Evolutionary conservation across 2,329 filamentous ascomycete genomes (phyloP).

Genomic region (Mycosphaerella arachidis): DNA sequence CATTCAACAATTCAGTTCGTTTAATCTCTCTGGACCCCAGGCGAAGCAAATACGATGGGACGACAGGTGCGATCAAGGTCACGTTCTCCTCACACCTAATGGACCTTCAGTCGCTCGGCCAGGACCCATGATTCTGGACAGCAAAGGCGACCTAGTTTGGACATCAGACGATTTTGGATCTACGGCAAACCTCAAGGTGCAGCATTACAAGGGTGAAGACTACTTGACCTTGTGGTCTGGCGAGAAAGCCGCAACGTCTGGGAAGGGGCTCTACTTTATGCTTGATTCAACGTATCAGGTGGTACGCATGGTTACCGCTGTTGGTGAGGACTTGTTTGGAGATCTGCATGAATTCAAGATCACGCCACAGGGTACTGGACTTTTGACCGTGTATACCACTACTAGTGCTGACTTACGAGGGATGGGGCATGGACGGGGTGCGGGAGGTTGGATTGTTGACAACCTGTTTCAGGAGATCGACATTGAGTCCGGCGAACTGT

Average conservation of each 20-base stretch:
- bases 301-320: slow-evolving; percentile 26
- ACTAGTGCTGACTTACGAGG: slow-evolving; percentile 26
- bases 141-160: slow-evolving; percentile 34
- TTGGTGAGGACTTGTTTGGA: slow-evolving; percentile 29
- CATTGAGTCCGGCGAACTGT: slow-evolving; percentile 37
- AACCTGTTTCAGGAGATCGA: slow-evolving; percentile 43
- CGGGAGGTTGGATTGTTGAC: slow-evolving; percentile 41
- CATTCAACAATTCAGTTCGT: slow-evolving; percentile 25
- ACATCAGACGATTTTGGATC: slow-evolving; percentile 29
- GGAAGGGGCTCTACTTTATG: slow-evolving; percentile 35
- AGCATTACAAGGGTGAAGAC: slow-evolving; percentile 33
- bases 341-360: slow-evolving; percentile 45
- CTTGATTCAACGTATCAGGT: slow-evolving; percentile 28
- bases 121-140: slow-evolving; percentile 36
- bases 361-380: slow-evolving; percentile 38
- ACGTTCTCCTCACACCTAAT: slow-evolving; percentile 30
- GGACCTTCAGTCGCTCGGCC: slow-evolving; percentile 27
- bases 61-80: slow-evolving; percentile 28
- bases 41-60: slow-evolving; percentile 29
- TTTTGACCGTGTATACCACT: slow-evolving; percentile 43
- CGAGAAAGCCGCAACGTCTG: slow-evolving; percentile 32
- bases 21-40: slow-evolving; percentile 25
- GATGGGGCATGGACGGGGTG: slow-evolving; percentile 24
- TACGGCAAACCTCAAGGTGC: slow-evolving; percentile 32
- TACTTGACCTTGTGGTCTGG: slow-evolving; percentile 40